Conservation (phyloP, 176 grass and related monocot genomes). For the Themeda triandra region DNA sequence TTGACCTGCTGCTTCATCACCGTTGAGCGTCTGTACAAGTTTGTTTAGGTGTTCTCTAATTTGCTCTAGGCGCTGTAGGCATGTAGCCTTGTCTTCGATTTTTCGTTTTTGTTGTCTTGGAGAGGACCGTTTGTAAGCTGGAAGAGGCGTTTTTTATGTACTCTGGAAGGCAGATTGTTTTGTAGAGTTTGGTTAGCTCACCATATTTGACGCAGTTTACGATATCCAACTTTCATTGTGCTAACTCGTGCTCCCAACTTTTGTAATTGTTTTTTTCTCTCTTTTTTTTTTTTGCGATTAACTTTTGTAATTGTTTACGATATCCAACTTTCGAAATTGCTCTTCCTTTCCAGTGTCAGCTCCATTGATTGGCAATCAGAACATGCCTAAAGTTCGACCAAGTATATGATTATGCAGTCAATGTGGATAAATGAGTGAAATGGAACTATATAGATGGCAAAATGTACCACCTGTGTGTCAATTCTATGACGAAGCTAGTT, state of each 20-base stretch:
- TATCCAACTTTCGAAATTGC: conserved; percentile 4
- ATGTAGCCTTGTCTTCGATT: conserved; percentile 34
- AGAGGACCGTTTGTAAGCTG: conserved; percentile 40
- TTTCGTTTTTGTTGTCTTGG: conserved; percentile 1
- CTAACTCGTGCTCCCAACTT: not conserved
- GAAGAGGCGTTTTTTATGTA: conserved; percentile 59
- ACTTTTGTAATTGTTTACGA: conserved; percentile 21
- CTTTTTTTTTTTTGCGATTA: conserved; percentile 10
- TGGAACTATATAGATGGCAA: not conserved
- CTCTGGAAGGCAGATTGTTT: conserved; percentile 51
- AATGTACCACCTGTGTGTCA: no score
- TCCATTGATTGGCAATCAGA: not conserved
- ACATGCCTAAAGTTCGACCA: not conserved
- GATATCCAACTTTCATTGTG: not conserved
- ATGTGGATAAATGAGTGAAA: not conserved
- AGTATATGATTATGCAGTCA: not conserved
- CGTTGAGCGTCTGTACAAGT: conserved; percentile 43
- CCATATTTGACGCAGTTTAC: conserved; percentile 32
- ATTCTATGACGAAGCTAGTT: no score
- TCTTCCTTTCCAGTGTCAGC: not conserved
- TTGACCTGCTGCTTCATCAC: conserved; percentile 33
- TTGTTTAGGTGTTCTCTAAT: conserved; percentile 30
- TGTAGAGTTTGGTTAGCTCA: conserved; percentile 38
- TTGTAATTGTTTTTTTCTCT: no score
- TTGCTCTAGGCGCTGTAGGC: conserved; percentile 41